These are phyloP conservation scores for Daldinia decipiens DNA, from an alignment of 495 filamentous ascomycete genomes.

Conservation along the genomic window DNA sequence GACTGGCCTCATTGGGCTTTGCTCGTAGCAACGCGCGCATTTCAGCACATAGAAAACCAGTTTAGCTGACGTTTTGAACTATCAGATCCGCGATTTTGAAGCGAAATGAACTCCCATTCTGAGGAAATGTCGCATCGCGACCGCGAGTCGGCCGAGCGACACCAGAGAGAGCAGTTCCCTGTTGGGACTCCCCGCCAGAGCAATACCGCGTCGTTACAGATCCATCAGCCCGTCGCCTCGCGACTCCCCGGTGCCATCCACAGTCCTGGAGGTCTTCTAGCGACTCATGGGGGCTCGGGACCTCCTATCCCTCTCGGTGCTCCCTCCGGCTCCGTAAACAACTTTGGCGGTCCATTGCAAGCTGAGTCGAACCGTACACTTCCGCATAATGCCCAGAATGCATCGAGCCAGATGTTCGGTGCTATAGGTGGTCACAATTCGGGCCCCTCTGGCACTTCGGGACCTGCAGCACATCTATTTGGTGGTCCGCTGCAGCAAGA, in stretches of 20 bases:
- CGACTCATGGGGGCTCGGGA: conserved; percentile 71
- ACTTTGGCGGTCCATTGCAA: conserved; percentile 75
- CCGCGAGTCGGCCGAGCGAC: conserved; percentile 75
- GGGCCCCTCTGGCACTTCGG: conserved; percentile 52
- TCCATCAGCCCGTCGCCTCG: conserved; percentile 91
- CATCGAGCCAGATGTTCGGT: conserved; percentile 70
- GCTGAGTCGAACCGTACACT: conserved; percentile 66
- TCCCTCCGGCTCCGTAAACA: conserved; percentile 68
- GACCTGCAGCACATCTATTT: conserved; percentile 53
- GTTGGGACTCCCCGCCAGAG: conserved; percentile 76
- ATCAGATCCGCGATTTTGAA: conserved; percentile 27
- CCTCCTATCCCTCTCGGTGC: conserved; percentile 72
- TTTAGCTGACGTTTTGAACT: conserved; percentile 11
- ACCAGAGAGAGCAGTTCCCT: conserved; percentile 70
- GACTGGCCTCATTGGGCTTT: conserved; percentile 18
- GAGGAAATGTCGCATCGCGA: conserved; percentile 50
- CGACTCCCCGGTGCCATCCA: conserved; percentile 82
- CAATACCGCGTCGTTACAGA: conserved; percentile 81
- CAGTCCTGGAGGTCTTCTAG: conserved; percentile 85
- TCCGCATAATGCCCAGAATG: conserved; percentile 70
- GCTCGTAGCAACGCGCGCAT: conserved; percentile 29
- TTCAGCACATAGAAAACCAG: neutral
- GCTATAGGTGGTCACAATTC: conserved; percentile 56
- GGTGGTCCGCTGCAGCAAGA: conserved; percentile 63
- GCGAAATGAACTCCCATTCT: conserved; percentile 47